Evolutionary conservation across 495 filamentous ascomycete genomes (phyloP), one percentile per base, ranked within the genome.

Genomic region (Antarctomyces pellizariae): DNA sequence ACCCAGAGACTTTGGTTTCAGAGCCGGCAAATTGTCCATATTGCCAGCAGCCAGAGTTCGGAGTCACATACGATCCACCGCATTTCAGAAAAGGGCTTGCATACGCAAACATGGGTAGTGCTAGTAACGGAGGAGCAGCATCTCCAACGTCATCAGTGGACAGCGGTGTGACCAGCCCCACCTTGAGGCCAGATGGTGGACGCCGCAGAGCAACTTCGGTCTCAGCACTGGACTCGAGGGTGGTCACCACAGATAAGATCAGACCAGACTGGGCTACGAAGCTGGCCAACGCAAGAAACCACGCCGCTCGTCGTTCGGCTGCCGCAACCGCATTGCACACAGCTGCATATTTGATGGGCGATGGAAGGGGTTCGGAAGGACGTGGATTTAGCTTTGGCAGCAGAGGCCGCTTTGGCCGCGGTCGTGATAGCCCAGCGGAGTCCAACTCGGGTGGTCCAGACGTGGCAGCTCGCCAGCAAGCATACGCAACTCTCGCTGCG

Each of bases 191-290:
- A n/a, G 12, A 27, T 17, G 14, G 36, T 11, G 9, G 11, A 16
- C 53, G 57, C 18, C 61, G 77, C 22, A 60, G 86, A 26, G 71
- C 76, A 10, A 73, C 76, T 15, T 91, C 80, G 9, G 49, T 97
- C 22, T 84, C 84, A 24, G 74, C 74, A 2, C 75, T 53, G 36
- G 71, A 73, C 33, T 65, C 78, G 1, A 59, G 61, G 15, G 86
- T 97, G 31, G 75, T 97, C 36, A 79, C 82, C 7, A 92, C 84
- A 1, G 86, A 97, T 42, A 68, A 58, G 31, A 66, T 97, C 33
- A 74, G 86, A 4, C 89, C 86, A 0, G 86, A 97, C 42, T 97
- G 86, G 86, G 65, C 76, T 10, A 70, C 72, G 27, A 97, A 95
- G 48, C 54, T 97, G 20, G 65, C 74, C 20, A 68, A 76, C 38